Conservation (phyloP, 1,284 basidiomycete species). For the Cryptococcus floricola region DNA sequence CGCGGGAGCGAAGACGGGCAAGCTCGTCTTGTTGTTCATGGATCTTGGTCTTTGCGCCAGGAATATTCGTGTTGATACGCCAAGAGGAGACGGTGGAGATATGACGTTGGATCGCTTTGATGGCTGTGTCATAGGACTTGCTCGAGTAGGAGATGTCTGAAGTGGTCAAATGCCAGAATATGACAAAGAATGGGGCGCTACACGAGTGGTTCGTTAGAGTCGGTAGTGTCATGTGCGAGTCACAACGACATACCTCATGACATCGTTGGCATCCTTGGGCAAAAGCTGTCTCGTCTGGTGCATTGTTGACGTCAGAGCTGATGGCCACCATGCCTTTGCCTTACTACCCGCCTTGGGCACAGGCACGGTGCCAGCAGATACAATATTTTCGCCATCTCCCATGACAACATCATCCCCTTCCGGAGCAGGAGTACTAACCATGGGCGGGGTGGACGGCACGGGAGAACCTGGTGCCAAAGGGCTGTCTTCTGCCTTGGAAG, state of each 20-base stretch:
- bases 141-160: slow-evolving; percentile 73
- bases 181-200: slow-evolving; percentile 83
- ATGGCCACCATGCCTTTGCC: slow-evolving; percentile 30
- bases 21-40: slow-evolving; percentile 27
- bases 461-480: background rate
- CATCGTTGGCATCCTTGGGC: slow-evolving; percentile 22
- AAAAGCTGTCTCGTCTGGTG: slow-evolving; percentile 26
- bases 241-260: slow-evolving; percentile 19
- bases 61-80: slow-evolving; percentile 14
- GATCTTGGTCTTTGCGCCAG: slow-evolving; percentile 9
- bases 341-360: slow-evolving; percentile 11
- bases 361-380: slow-evolving; percentile 5
- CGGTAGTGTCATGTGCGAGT: background rate
- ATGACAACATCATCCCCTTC: slow-evolving; percentile 15
- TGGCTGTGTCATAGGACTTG: slow-evolving; percentile 49
- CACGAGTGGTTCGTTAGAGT: background rate
- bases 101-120: slow-evolving; percentile 43
- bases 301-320: slow-evolving; percentile 29
- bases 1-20: slow-evolving; percentile 23
- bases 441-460: slow-evolving; percentile 23
- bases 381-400: slow-evolving; percentile 1
- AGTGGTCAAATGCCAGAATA: slow-evolving; percentile 90
- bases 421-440: slow-evolving; percentile 33
- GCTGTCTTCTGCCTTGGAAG: background rate
- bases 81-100: slow-evolving; percentile 40